Evolutionary conservation across 495 filamentous ascomycete species (phyloP).

Genomic region (Clavariopsis aquatica): DNA sequence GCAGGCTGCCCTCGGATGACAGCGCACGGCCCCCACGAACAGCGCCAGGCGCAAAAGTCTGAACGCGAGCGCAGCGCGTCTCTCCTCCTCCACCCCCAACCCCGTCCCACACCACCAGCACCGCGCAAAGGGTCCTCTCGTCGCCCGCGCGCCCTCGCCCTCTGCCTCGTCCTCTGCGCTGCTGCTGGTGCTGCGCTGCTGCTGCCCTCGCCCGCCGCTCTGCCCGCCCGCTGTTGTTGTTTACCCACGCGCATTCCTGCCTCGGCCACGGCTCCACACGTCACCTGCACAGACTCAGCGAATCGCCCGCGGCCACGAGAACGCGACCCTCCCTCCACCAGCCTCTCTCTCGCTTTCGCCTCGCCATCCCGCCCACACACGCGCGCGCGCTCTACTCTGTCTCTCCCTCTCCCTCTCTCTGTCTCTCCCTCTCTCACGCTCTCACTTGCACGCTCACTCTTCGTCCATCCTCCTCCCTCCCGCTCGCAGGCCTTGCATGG

Average conservation of each 20-base stretch:
- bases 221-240: slow-evolving; percentile 23
- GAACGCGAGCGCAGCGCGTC: slow-evolving; percentile 13
- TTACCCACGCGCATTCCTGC: slow-evolving; percentile 31
- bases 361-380: background rate
- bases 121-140: slow-evolving; percentile 16
- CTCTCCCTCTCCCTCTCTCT: too few species aligned
- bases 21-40: slow-evolving; percentile 5
- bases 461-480: background rate
- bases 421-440: background rate
- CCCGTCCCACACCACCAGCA: slow-evolving; percentile 19
- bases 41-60: slow-evolving; percentile 12
- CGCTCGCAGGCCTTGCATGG: slow-evolving; percentile 30
- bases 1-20: slow-evolving; percentile 9
- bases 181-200: background rate
- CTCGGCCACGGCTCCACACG: slow-evolving; percentile 1
- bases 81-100: slow-evolving; percentile 4
- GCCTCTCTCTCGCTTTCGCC: too few species aligned
- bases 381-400: background rate
- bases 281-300: slow-evolving; percentile 5
- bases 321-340: too few species aligned
- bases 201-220: background rate
- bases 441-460: background rate
- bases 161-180: background rate
- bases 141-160: slow-evolving; percentile 1
- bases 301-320: slow-evolving; percentile 29